A percentile compares a stretch with the other conserved stretches of the same genome.
These are phyloP conservation scores for Calonectria honghensis DNA, from an alignment of 2,329 filamentous ascomycete species.

Conservation along the genomic window DNA sequence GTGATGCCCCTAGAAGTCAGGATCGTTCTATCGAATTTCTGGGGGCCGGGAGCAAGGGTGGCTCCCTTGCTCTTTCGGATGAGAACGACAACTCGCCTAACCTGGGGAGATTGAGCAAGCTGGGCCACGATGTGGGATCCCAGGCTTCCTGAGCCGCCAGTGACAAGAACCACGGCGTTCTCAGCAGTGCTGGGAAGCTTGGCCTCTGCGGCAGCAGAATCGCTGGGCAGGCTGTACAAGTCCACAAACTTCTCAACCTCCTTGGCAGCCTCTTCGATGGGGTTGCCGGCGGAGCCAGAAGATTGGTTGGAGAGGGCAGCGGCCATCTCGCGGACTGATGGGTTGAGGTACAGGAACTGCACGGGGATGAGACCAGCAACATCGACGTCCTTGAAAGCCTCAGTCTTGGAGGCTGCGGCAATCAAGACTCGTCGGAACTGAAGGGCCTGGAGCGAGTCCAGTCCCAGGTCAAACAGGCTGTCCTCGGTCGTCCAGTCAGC, in stretches of 20 bases:
- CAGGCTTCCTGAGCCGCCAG: conserved; percentile 47
- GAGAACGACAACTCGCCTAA: conserved; percentile 40
- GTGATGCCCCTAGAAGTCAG: conserved; percentile 37
- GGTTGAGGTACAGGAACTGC: conserved; percentile 48
- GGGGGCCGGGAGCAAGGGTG: not conserved
- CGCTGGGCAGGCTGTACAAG: conserved; percentile 28
- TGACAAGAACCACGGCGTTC: conserved; percentile 45
- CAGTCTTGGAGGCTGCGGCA: conserved; percentile 40
- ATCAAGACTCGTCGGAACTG: conserved; percentile 38
- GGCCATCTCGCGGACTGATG: conserved; percentile 40
- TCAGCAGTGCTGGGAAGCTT: conserved; percentile 33
- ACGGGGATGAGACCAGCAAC: conserved; percentile 39
- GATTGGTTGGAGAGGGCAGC: conserved; percentile 33
- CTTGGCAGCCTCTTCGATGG: not conserved
- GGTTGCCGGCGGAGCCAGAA: not conserved
- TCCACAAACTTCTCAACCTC: conserved; percentile 35
- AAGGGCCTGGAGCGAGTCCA: conserved; percentile 43
- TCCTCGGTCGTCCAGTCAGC: conserved; percentile 36
- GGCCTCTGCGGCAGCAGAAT: not conserved
- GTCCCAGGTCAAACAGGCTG: conserved; percentile 42
- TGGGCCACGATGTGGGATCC: conserved; percentile 44
- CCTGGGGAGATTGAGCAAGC: conserved; percentile 37
- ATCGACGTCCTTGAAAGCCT: conserved; percentile 40
- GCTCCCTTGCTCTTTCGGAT: conserved; percentile 26
- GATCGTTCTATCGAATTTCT: conserved; percentile 33